phyloP scores from a whole-genome alignment of 805 yeast genomes.

The Candida ascalaphidarum region DNA sequence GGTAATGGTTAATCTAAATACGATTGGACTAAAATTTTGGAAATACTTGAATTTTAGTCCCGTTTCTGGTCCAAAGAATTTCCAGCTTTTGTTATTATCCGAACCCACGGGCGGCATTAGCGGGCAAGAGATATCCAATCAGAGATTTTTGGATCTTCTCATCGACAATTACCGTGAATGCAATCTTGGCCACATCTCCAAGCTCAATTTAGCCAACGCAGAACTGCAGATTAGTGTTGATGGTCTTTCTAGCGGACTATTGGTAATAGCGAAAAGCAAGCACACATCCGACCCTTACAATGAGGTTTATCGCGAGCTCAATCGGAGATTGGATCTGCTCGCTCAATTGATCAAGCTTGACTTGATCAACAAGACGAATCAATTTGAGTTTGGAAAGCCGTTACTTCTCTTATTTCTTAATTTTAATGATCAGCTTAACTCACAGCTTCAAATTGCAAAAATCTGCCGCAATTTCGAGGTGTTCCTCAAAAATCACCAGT shows the following conservation, averaged over 20 bases:
- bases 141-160: conserved; percentile 34
- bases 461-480: conserved; percentile 40
- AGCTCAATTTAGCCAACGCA: conserved; percentile 8
- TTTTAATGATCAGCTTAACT: conserved; percentile 31
- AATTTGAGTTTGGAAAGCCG: conserved; percentile 38
- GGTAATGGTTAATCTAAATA: conserved; percentile 37
- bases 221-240: background rate
- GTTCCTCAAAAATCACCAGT: conserved; percentile 25
- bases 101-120: conserved; percentile 11
- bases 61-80: conserved; percentile 37
- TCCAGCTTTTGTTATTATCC: conserved; percentile 41
- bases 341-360: conserved; percentile 31
- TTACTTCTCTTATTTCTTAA: conserved; percentile 44
- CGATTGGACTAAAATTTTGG: conserved; percentile 46
- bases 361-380: conserved; percentile 30
- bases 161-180: conserved; percentile 37
- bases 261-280: no score
- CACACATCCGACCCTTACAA: background rate
- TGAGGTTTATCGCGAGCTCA: conserved; percentile 17
- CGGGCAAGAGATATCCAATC: conserved; percentile 12
- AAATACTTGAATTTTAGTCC: conserved; percentile 52
- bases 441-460: conserved; percentile 39
- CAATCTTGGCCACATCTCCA: conserved; percentile 36
- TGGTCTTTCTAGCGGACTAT: background rate
- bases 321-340: conserved; percentile 18